These are phyloP conservation scores for Pythium volutum DNA, from an alignment of 352 stramenopile species.

Conservation along the genomic window DNA sequence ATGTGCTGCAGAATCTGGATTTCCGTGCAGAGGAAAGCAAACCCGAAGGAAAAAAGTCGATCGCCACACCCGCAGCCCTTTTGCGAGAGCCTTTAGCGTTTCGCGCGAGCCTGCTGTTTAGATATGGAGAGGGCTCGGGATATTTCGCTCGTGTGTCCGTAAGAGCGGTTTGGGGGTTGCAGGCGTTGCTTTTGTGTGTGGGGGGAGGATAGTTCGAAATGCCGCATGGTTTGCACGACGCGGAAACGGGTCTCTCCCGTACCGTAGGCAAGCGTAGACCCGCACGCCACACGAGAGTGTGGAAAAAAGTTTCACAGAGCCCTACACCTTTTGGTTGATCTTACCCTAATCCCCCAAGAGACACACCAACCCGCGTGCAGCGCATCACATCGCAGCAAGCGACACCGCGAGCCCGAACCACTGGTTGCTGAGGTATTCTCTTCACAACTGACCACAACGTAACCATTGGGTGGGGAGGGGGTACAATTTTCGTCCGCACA, in stretches of 20 bases:
- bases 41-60: background rate
- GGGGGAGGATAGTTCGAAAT: slow-evolving; percentile 7
- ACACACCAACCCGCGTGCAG: slow-evolving; percentile 19
- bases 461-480: slow-evolving; percentile 6
- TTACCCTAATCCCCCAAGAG: slow-evolving; percentile 26
- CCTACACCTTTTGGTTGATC: slow-evolving; percentile 9
- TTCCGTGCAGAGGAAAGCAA: background rate
- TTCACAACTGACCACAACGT: slow-evolving; percentile 14
- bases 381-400: slow-evolving; percentile 20
- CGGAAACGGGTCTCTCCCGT: background rate
- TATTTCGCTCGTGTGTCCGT: background rate
- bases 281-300: slow-evolving; percentile 9
- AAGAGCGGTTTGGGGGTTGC: background rate
- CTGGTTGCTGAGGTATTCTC: slow-evolving; percentile 4
- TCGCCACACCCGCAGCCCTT: slow-evolving; percentile 20
- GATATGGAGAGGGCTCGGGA: slow-evolving; percentile 1
- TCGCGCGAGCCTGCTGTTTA: slow-evolving; percentile 12
- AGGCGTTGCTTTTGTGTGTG: slow-evolving; percentile 5
- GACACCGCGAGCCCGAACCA: slow-evolving; percentile 23
- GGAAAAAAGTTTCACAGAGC: slow-evolving; percentile 15
- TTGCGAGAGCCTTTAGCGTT: slow-evolving; percentile 12
- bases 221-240: background rate
- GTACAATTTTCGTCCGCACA: slow-evolving; percentile 1
- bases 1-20: background rate
- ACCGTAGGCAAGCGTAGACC: slow-evolving; percentile 3